These are phyloP conservation scores for Juglanconis oblonga DNA, from an alignment of 2,329 filamentous ascomycete genomes.

Conservation along the genomic window DNA sequence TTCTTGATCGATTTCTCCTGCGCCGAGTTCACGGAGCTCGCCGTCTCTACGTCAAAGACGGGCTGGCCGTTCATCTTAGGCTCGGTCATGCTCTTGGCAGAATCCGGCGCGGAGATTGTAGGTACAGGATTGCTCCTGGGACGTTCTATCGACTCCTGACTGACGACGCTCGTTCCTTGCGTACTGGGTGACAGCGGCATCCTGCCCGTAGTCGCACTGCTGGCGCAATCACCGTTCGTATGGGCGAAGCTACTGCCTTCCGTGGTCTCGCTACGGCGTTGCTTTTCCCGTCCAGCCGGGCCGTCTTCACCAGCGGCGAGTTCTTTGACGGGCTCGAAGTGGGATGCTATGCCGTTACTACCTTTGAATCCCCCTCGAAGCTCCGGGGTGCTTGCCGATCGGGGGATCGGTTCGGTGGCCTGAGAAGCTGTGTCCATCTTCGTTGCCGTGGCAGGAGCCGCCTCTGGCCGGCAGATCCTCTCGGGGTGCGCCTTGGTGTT, in stretches of 20 bases:
- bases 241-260: constrained; percentile 56
- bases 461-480: constrained; percentile 21
- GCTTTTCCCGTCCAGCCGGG: constrained; percentile 39
- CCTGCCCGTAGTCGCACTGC: constrained; percentile 61
- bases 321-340: constrained; percentile 46
- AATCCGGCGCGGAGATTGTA: constrained; percentile 28
- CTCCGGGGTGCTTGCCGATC: constrained; percentile 30
- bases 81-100: constrained; percentile 25
- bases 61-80: constrained; percentile 26
- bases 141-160: constrained; percentile 54
- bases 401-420: constrained; percentile 25
- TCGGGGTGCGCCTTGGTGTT: constrained; percentile 41
- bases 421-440: background rate
- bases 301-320: constrained; percentile 43
- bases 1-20: constrained; percentile 55
- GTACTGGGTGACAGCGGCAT: constrained; percentile 65
- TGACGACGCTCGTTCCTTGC: constrained; percentile 63
- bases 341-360: constrained; percentile 41
- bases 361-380: constrained; percentile 36
- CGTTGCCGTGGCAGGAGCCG: background rate
- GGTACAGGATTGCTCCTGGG: constrained; percentile 41
- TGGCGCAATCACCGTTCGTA: constrained; percentile 58
- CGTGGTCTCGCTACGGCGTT: constrained; percentile 60
- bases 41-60: constrained; percentile 34
- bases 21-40: constrained; percentile 41